Percentiles rank a stretch among this genome's conserved stretches.
phyloP scores from a whole-genome alignment of 1,284 basidiomycete genomes.

The Apiotrichum sp. region DNA sequence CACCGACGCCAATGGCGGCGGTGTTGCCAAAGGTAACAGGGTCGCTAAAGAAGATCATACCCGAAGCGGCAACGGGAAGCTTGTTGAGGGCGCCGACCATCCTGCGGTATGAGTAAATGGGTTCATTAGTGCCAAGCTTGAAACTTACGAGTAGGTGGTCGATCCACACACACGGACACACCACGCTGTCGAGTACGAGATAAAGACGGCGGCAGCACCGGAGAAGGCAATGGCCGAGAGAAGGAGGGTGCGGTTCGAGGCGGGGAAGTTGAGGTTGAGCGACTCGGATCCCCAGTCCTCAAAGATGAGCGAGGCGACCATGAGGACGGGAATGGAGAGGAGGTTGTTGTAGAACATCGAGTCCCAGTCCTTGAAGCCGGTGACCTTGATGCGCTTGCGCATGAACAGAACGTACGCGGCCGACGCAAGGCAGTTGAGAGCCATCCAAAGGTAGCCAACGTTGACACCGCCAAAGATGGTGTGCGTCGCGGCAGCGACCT shows the following conservation, averaged over 20 bases:
- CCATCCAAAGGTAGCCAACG: slow-evolving; percentile 94
- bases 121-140: no score
- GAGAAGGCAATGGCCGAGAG: slow-evolving; percentile 89
- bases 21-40: slow-evolving; percentile 78
- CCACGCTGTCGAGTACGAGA: slow-evolving; percentile 98
- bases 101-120: slow-evolving; percentile 47
- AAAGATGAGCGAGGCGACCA: slow-evolving; percentile 71
- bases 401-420: slow-evolving; percentile 92
- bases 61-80: slow-evolving; percentile 91
- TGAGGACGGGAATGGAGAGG: slow-evolving; percentile 84
- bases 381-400: slow-evolving; percentile 94
- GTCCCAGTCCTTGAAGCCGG: slow-evolving; percentile 99
- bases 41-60: slow-evolving; percentile 94
- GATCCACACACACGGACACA: slow-evolving; percentile 93
- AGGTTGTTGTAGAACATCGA: slow-evolving; percentile 99
- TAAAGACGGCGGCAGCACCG: slow-evolving; percentile 92
- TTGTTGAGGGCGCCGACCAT: slow-evolving; percentile 99
- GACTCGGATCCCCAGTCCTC: slow-evolving; percentile 88
- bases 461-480: slow-evolving; percentile 55
- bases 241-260: slow-evolving; percentile 70
- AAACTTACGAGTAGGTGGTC: slow-evolving; percentile 77
- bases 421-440: slow-evolving; percentile 81
- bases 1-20: slow-evolving; percentile 79
- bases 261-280: slow-evolving; percentile 80
- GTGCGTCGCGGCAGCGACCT: slow-evolving; percentile 21